Evolutionary conservation across 1,139 yeast genomes (phyloP), one percentile per base, ranked within the genome.

Genomic region (Yamadazyma sp.): DNA sequence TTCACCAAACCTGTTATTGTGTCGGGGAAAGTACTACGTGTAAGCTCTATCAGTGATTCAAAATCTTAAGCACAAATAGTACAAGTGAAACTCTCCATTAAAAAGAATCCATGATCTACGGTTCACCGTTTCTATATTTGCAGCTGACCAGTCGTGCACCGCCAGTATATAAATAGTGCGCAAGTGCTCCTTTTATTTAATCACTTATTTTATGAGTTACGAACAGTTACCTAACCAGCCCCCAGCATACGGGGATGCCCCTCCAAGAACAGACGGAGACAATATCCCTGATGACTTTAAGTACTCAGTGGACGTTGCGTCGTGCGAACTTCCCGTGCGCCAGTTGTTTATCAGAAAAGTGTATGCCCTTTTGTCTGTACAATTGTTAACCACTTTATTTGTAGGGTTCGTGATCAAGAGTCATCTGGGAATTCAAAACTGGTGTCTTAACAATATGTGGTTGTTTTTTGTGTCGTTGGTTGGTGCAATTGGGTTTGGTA

Each of bases 331-430:
- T 36, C 78, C 85, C 8, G 70, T 88, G 28, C 78, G 96, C 48
- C 87, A 83, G 50, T 73, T 82, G 56, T 88, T 88, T 54, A 66
- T 86, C 47, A 74, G 90, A 45, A 86, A 85, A 55, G 96, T 88
- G 9, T 88, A 88, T 59, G 69, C 89, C 3, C 72, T 88, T 40
- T 70, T 88, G 36, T 64, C 82, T 4, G 62, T 75, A 2, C 96
- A 88, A 59, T 58, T 88, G 34, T 57, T 81, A 34, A 62, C 70
- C 29, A 86, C 95, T 0, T 71, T 82, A 15, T 62, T 72, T 11
- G 76, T 82, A 16, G 86, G 92, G 6, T 66, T 71, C 20, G 51
- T 76, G 25, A 77, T 86, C 33, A 61, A 76, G 24, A 58, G 72
- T 41, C 73, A 75, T 48, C 65, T 68, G 1, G 39, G 67, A 1